These are phyloP conservation scores for Ogataea philodendri DNA, from an alignment of 805 yeast species.

Conservation along the genomic window DNA sequence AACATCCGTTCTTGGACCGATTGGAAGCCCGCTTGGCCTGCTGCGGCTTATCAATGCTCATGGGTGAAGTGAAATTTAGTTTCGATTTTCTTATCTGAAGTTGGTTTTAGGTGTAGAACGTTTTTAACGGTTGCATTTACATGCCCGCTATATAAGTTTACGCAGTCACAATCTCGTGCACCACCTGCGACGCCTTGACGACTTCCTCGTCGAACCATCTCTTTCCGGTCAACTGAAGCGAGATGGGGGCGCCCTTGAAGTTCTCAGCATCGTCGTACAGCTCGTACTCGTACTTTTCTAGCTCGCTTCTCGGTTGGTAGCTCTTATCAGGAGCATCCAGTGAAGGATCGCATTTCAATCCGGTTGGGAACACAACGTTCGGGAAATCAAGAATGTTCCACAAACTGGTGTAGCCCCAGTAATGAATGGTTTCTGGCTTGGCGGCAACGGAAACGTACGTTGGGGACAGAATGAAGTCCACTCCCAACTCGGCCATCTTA, in stretches of 20 bases:
- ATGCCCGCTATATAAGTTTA: too few species aligned
- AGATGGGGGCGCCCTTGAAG: slow-evolving; percentile 47
- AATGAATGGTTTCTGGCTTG: slow-evolving; percentile 52
- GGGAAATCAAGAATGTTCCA: slow-evolving; percentile 71
- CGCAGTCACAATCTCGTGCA: slow-evolving; percentile 31
- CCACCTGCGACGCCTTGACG: slow-evolving; percentile 43
- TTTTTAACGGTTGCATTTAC: too few species aligned
- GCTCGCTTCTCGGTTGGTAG: slow-evolving; percentile 23
- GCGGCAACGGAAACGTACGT: slow-evolving; percentile 67
- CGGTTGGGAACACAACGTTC: slow-evolving; percentile 56
- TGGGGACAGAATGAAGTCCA: slow-evolving; percentile 65
- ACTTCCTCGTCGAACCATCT: slow-evolving; percentile 51
- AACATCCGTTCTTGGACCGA: slow-evolving; percentile 24
- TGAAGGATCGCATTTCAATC: slow-evolving; percentile 45
- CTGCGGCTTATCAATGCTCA: background rate
- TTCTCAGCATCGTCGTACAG: slow-evolving; percentile 36
- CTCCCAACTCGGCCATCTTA: slow-evolving; percentile 46
- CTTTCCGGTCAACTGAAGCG: slow-evolving; percentile 49
- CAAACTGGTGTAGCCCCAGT: slow-evolving; percentile 73
- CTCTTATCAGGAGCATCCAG: slow-evolving; percentile 23
- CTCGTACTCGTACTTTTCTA: slow-evolving; percentile 34
- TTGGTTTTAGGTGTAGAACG: slow-evolving; percentile 1
- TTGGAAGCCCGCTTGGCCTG: too few species aligned
- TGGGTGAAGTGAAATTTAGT: too few species aligned
- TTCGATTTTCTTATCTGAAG: too few species aligned